A percentile compares a stretch with the other conserved stretches of the same genome.
Evolutionary conservation across 805 yeast genomes (phyloP).

Genomic region (Myxozyma nipponensis): DNA sequence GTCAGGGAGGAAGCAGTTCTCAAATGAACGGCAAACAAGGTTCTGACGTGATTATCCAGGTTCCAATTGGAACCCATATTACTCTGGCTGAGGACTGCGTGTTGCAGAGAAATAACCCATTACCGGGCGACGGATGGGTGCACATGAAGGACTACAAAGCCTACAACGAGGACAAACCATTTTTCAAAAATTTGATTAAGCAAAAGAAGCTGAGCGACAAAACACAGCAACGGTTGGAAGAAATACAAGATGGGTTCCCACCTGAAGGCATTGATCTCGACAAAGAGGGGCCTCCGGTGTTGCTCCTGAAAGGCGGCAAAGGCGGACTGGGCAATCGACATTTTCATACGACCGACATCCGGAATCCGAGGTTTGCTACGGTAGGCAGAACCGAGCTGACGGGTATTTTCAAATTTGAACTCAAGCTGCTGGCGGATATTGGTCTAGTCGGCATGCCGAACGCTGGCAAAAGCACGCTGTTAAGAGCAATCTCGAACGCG

Average conservation of each 20-base stretch:
- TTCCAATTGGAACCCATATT: conserved; percentile 87
- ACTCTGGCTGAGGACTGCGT: conserved; percentile 34
- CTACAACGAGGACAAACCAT: conserved; percentile 61
- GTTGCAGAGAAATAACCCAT: conserved; percentile 50
- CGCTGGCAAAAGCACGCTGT: conserved; percentile 90
- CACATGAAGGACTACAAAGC: conserved; percentile 75
- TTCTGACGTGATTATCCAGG: conserved; percentile 69
- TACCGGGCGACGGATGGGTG: conserved; percentile 81
- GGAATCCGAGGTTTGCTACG: conserved; percentile 89
- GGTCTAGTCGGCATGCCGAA: conserved; percentile 95
- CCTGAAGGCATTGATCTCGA: conserved; percentile 72
- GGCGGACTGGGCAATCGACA: conserved; percentile 98
- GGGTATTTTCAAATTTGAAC: conserved; percentile 68
- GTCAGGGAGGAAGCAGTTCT: conserved; percentile 63
- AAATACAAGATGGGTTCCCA: conserved; percentile 67
- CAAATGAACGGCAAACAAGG: conserved; percentile 89
- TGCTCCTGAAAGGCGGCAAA: conserved; percentile 75
- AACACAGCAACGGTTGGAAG: conserved; percentile 55
- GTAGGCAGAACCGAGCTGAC: conserved; percentile 68
- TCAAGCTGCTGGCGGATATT: conserved; percentile 84
- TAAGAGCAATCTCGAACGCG: conserved; percentile 84
- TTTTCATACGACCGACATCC: conserved; percentile 72
- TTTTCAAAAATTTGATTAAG: conserved; percentile 60
- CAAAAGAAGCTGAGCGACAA: conserved; percentile 64
- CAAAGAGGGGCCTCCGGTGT: conserved; percentile 59